Evolutionary conservation across 108 stramenopile genomes (phyloP).

Genomic region (Cyclotella kingstonii): DNA sequence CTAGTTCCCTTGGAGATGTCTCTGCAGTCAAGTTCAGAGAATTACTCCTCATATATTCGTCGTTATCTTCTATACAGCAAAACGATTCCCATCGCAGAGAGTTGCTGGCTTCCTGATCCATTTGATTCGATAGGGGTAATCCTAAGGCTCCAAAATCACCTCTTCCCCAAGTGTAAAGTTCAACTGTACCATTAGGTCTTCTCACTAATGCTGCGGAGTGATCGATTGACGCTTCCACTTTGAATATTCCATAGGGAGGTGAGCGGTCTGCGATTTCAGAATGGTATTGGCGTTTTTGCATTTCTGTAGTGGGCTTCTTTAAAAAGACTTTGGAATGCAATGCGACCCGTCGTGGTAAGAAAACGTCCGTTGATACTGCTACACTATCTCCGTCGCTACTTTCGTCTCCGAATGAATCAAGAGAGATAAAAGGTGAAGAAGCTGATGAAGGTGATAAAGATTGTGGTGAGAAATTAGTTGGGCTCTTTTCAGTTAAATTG

Average conservation of each 20-base stretch:
- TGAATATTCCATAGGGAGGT: slow-evolving; percentile 71
- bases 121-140: slow-evolving; percentile 10
- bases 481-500: background rate
- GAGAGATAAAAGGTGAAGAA: slow-evolving; percentile 16
- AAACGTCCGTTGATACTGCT: slow-evolving; percentile 28
- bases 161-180: slow-evolving; percentile 82
- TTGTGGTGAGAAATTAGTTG: slow-evolving; percentile 7
- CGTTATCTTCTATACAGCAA: slow-evolving; percentile 5
- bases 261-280: slow-evolving; percentile 9
- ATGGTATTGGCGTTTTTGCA: slow-evolving; percentile 24
- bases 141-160: slow-evolving; percentile 61
- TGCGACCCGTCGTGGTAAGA: slow-evolving; percentile 76
- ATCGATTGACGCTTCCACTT: slow-evolving; percentile 65
- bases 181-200: slow-evolving; percentile 65
- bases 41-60: background rate
- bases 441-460: background rate
- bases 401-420: slow-evolving; percentile 17
- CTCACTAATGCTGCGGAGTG: slow-evolving; percentile 82
- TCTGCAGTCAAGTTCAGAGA: background rate
- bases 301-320: background rate
- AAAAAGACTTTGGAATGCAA: slow-evolving; percentile 59
- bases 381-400: background rate
- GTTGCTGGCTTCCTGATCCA: background rate
- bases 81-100: slow-evolving; percentile 12
- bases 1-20: too few relatives aligned